phyloP scores from a whole-genome alignment of 768 basidiomycete species.

The Xerocomus spinulosus region DNA sequence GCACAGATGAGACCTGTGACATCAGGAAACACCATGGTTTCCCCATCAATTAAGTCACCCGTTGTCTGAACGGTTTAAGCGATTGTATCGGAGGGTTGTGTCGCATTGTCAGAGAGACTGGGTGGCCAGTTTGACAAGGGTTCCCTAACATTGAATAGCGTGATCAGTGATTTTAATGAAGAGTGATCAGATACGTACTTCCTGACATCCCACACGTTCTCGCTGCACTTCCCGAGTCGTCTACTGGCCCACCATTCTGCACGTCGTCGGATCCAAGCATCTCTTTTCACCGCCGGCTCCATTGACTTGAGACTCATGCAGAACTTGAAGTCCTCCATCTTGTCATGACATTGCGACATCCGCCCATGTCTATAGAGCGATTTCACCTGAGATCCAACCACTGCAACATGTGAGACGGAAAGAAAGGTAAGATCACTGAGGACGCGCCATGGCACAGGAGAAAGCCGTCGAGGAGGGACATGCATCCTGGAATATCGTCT shows the following conservation, averaged over 20 bases:
- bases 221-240: constrained; percentile 75
- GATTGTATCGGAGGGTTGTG: constrained; percentile 22
- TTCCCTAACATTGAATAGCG: constrained; percentile 13
- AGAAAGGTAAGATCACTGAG: not conserved
- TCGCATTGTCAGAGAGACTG: constrained; percentile 15
- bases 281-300: constrained; percentile 69
- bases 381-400: constrained; percentile 73
- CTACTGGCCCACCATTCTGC: constrained; percentile 95
- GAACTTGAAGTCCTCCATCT: constrained; percentile 92
- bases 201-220: constrained; percentile 91
- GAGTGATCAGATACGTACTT: constrained; percentile 49
- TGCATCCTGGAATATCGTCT: constrained; percentile 80
- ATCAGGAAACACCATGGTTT: not conserved
- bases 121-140: constrained; percentile 28
- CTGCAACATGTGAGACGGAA: constrained; percentile 37
- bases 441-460: constrained; percentile 62
- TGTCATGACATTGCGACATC: constrained; percentile 62
- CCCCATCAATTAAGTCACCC: not conserved
- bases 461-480: constrained; percentile 69
- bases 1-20: not conserved
- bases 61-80: constrained; percentile 4
- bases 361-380: constrained; percentile 85
- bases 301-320: constrained; percentile 81
- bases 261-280: constrained; percentile 78
- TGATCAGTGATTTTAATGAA: constrained; percentile 1